Evolutionary conservation across 805 yeast genomes (phyloP), one percentile per base, ranked within the genome.

Genomic region (Blastobotrys parvus): DNA sequence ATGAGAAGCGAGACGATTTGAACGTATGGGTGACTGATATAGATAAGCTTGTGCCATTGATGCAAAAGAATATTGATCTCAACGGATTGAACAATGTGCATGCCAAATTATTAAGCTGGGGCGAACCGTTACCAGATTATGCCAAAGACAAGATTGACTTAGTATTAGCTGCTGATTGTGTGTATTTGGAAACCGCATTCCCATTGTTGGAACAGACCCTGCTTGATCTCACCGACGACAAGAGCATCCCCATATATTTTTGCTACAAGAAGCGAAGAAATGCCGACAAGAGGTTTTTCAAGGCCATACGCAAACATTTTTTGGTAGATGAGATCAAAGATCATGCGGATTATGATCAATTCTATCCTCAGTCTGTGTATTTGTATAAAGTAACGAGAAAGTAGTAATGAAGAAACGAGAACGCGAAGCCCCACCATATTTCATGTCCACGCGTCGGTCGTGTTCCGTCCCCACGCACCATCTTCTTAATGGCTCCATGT

Each of bases 101-200:
- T 13, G 74, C 78, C 3, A 59, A 55, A 11, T 69, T 61, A 3
- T 58, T 76, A 11, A 62, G 65, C 42, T 75, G 81, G 78, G 73
- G 73, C 5, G 61, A 59, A 17, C 53, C 53, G 1, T 47, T 69
- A 10, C 74, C 74, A 3, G 60, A 50, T 0, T 65, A 62, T 41
- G 60, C 69, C 8, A 31, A 48, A 8, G 53, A 51, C 1, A 42
- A 44, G 10, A 64, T 67, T 3, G 78, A 74, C 55, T 58, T 75
- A 3, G 58, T 76, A 2, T 53, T 76, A 19, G 81, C 80, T 3
- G 81, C 81, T 0, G 82, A 76, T 55, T 75, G 80, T 56, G 80
- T 77, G 11, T 76, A 76, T 45, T 60, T 72, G 21, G 81, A 75
- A 50, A 53, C 61, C 7, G 77, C 78, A 2, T 76, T 77, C 52